These are phyloP conservation scores for Pyricularia sp. DNA, from an alignment of 2,329 filamentous ascomycete species.

Conservation along the genomic window DNA sequence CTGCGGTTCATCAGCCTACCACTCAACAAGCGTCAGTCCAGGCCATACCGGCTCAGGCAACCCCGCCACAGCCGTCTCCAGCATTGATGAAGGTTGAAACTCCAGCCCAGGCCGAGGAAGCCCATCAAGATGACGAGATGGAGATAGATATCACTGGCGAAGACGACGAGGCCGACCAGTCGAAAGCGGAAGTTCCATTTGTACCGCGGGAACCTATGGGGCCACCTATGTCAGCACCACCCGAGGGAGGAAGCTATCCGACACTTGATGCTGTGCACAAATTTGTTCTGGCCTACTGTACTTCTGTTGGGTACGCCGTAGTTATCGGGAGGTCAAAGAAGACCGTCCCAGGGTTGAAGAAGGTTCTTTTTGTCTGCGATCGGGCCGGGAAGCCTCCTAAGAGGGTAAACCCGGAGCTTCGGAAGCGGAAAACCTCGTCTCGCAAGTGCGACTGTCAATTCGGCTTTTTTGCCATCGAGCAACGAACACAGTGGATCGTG, in stretches of 20 bases:
- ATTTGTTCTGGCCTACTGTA: slow-evolving; percentile 50
- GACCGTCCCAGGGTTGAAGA: slow-evolving; percentile 52
- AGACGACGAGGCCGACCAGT: slow-evolving; percentile 25
- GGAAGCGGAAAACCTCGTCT: slow-evolving; percentile 55
- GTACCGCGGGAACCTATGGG: slow-evolving; percentile 43
- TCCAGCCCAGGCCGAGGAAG: slow-evolving; percentile 14
- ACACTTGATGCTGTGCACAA: slow-evolving; percentile 53
- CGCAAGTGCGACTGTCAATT: slow-evolving; percentile 56
- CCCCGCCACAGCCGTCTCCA: neutral
- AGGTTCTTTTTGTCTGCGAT: slow-evolving; percentile 55
- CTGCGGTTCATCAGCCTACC: slow-evolving; percentile 6
- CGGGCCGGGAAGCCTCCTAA: slow-evolving; percentile 49
- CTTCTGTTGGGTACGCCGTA: slow-evolving; percentile 53
- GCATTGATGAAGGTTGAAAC: slow-evolving; percentile 16
- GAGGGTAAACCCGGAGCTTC: slow-evolving; percentile 48
- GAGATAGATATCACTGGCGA: slow-evolving; percentile 29
- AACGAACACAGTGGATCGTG: slow-evolving; percentile 53
- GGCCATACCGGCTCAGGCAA: slow-evolving; percentile 7
- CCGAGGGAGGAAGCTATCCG: slow-evolving; percentile 50
- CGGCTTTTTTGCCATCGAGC: slow-evolving; percentile 57
- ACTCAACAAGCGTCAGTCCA: slow-evolving; percentile 13
- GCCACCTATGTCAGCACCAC: slow-evolving; percentile 47
- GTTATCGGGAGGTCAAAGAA: slow-evolving; percentile 57
- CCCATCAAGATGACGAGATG: slow-evolving; percentile 34
- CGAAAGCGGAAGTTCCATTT: slow-evolving; percentile 36